phyloP scores from a whole-genome alignment of 2,329 filamentous ascomycete genomes.

The Cladosporium cucumerinum region DNA sequence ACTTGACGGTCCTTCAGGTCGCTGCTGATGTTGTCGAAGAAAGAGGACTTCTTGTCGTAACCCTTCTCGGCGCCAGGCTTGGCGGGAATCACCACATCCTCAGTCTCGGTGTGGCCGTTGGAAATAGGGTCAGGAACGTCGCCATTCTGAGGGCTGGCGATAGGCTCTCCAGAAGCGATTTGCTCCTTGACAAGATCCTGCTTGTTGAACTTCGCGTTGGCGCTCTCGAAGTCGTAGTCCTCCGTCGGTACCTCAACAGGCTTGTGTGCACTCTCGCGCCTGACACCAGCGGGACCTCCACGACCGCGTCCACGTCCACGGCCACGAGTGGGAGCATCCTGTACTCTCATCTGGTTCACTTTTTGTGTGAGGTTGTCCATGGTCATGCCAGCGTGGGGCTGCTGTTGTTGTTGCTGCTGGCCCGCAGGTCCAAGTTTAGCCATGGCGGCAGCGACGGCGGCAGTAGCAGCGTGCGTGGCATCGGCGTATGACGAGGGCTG shows the following conservation, averaged over 20 bases:
- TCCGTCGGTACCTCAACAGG: constrained; percentile 80
- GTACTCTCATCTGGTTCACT: constrained; percentile 68
- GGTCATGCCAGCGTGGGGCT: constrained; percentile 21
- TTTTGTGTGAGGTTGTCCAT: constrained; percentile 71
- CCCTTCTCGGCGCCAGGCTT: constrained; percentile 43
- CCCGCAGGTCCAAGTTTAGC: constrained; percentile 58
- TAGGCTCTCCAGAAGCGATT: constrained; percentile 70
- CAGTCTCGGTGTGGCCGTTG: constrained; percentile 34
- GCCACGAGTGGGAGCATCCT: constrained; percentile 34
- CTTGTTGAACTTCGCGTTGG: constrained; percentile 88
- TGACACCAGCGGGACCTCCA: constrained; percentile 37
- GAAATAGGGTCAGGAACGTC: constrained; percentile 23
- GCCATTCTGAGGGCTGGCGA: constrained; percentile 39
- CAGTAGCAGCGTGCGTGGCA: constrained; percentile 70
- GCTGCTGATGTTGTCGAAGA: constrained; percentile 98
- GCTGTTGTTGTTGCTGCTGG: constrained; percentile 14
- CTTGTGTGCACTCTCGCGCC: constrained; percentile 38
- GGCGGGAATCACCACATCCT: constrained; percentile 45
- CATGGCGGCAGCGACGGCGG: constrained; percentile 77
- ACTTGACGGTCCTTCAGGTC: constrained; percentile 79
- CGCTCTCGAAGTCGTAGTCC: constrained; percentile 86
- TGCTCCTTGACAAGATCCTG: constrained; percentile 85
- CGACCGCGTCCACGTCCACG: constrained; percentile 49
- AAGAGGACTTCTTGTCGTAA: constrained; percentile 86
- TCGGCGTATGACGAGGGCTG: constrained; percentile 37